These are phyloP conservation scores for Plantago coronopus DNA, from an alignment of 305 asterid genomes.

Conservation along the genomic window DNA sequence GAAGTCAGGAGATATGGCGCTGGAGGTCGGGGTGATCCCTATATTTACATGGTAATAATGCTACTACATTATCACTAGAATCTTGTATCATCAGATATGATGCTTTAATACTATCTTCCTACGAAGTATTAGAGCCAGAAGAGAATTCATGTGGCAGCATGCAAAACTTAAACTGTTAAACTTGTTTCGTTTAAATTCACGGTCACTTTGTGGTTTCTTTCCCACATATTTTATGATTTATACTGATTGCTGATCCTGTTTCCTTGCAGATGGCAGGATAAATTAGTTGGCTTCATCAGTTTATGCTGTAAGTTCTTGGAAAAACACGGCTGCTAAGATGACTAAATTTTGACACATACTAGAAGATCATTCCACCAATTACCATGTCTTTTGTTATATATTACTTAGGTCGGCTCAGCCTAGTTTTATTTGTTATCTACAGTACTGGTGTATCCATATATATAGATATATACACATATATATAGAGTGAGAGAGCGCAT, in stretches of 20 bases:
- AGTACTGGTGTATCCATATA: background rate
- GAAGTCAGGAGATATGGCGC: conserved; percentile 74
- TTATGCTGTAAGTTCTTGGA: background rate
- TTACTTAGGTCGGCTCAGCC: background rate
- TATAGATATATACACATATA: background rate
- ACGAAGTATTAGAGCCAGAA: background rate
- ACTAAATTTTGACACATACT: background rate
- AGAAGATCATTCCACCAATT: conserved; percentile 4
- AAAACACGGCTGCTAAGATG: background rate
- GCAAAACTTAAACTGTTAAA: no score
- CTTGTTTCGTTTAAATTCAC: background rate
- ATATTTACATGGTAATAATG: conserved; percentile 58
- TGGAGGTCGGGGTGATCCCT: conserved; percentile 85
- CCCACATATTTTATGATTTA: background rate
- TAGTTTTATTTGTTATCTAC: background rate
- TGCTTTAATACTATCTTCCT: background rate
- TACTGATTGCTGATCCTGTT: background rate
- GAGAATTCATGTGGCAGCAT: background rate
- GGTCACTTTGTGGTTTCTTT: background rate
- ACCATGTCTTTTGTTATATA: background rate
- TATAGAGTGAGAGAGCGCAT: background rate
- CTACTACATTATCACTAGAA: background rate
- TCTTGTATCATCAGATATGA: background rate
- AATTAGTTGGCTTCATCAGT: background rate
- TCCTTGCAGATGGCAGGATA: conserved; percentile 7